Percentiles rank a stretch among this genome's conserved stretches.
Conservation (phyloP, 352 stramenopile species). For the Phytophthora europaea region DNA sequence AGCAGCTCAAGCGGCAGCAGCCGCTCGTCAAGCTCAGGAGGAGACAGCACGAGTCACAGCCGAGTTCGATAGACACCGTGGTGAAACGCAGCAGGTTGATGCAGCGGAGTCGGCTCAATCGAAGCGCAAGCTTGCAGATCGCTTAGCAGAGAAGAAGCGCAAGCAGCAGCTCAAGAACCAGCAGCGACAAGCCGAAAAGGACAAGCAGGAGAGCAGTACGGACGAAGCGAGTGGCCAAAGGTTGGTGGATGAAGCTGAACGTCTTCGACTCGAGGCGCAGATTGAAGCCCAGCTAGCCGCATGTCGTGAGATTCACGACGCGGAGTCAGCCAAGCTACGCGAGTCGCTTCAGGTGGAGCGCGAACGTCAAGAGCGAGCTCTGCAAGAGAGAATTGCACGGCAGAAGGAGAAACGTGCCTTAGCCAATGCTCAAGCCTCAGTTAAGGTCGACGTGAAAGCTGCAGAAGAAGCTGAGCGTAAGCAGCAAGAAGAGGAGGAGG, state of each 20-base stretch:
- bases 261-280: slow-evolving; percentile 31
- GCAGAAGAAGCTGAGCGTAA: slow-evolving; percentile 43
- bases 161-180: slow-evolving; percentile 26
- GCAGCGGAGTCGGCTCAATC: slow-evolving; percentile 50
- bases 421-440: slow-evolving; percentile 6
- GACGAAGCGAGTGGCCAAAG: slow-evolving; percentile 6
- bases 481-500: slow-evolving; percentile 45
- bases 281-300: slow-evolving; percentile 41
- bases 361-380: slow-evolving; percentile 58
- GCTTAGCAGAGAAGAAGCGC: slow-evolving; percentile 71
- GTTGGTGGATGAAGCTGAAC: slow-evolving; percentile 30
- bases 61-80: slow-evolving; percentile 67
- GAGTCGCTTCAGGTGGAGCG: slow-evolving; percentile 46
- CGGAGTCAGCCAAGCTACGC: slow-evolving; percentile 38
- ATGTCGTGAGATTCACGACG: slow-evolving; percentile 41
- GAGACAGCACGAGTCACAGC: slow-evolving; percentile 65
- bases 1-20: slow-evolving; percentile 53
- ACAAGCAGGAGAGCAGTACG: not conserved
- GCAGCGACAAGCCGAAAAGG: slow-evolving; percentile 14
- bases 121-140: slow-evolving; percentile 74
- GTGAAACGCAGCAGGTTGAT: slow-evolving; percentile 51
- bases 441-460: slow-evolving; percentile 21
- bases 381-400: slow-evolving; percentile 66
- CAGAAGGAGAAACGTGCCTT: slow-evolving; percentile 53
- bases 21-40: slow-evolving; percentile 54